Percentiles rank a stretch among this genome's conserved stretches.
phyloP scores from a whole-genome alignment of 78 protist species.

The Dictyostelium discoideum region dicty_2.7 NC_007088.5:2351501-2352000 shows the following conservation, averaged over 20 bases:
- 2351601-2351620: constrained; percentile 24
- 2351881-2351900: constrained; percentile 36
- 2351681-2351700: not conserved
- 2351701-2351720: not conserved
- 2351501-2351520: constrained; percentile 8
- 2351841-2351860: constrained; percentile 30
- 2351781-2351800: constrained; percentile 19
- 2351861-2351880: not conserved
- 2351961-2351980: constrained; percentile 69
- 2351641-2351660: constrained; percentile 49
- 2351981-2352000: not conserved
- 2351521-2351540: constrained; percentile 24
- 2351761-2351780: not conserved
- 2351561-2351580: not conserved
- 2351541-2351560: constrained; percentile 31
- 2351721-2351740: constrained; percentile 1
- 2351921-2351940: not conserved
- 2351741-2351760: constrained; percentile 14
- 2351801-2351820: constrained; percentile 59
- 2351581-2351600: constrained; percentile 54
- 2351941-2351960: constrained; percentile 32
- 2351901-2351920: constrained; percentile 25
- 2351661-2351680: not conserved
- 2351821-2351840: not conserved
- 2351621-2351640: constrained; percentile 75